phyloP scores from a whole-genome alignment of 2,329 filamentous ascomycete species.

The Diaporthe aspalathi region DNA sequence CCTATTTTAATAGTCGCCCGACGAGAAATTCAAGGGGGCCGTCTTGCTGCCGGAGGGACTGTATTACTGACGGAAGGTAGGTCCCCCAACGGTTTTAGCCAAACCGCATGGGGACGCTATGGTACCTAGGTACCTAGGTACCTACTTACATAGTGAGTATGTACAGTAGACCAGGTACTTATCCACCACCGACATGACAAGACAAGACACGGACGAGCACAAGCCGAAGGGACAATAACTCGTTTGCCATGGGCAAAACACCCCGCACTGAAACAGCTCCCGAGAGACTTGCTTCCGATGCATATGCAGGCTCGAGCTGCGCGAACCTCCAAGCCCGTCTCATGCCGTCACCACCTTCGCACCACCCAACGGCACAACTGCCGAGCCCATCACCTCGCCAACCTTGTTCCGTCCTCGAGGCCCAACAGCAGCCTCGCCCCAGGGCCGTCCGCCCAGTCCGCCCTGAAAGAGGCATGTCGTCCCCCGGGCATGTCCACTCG shows the following conservation, averaged over 20 bases:
- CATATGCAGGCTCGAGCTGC: not conserved
- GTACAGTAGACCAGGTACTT: too few species aligned
- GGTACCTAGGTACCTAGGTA: too few species aligned
- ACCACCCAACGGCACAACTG: conserved; percentile 13
- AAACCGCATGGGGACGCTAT: too few species aligned
- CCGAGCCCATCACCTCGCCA: conserved; percentile 15
- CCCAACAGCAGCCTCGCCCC: conserved; percentile 22
- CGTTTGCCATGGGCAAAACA: not conserved
- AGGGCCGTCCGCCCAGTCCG: too few species aligned
- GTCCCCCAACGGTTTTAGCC: too few species aligned
- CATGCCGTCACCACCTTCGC: conserved; percentile 19
- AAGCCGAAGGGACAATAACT: not conserved
- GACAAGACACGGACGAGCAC: too few species aligned
- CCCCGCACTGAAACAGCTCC: conserved; percentile 30
- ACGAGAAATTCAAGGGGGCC: too few species aligned
- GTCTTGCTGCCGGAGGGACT: not conserved
- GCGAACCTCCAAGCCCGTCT: conserved; percentile 1
- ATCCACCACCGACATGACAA: too few species aligned
- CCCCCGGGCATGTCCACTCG: not conserved
- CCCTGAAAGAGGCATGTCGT: not conserved
- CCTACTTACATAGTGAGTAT: too few species aligned
- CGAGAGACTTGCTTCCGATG: conserved; percentile 12
- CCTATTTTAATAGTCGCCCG: too few species aligned
- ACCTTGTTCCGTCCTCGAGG: conserved; percentile 11
- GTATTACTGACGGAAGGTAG: too few species aligned